A percentile compares a stretch with the other conserved stretches of the same genome.
Evolutionary conservation across 2,329 filamentous ascomycete species (phyloP).

Genomic region (Pseudogymnoascus sp.): DNA sequence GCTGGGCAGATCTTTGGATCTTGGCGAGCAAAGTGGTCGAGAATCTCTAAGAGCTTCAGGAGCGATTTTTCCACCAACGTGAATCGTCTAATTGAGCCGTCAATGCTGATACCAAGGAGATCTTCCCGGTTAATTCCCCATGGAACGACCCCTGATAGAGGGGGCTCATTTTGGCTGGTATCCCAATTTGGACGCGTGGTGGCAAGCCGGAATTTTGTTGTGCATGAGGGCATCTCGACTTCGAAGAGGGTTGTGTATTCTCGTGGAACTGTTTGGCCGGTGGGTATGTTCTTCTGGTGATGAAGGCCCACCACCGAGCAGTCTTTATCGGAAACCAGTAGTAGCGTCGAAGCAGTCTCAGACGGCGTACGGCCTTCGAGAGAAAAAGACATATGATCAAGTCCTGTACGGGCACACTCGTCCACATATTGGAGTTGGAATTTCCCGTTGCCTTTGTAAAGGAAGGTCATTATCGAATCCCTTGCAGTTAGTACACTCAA

Average conservation of each 20-base stretch:
- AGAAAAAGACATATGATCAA: constrained; percentile 21
- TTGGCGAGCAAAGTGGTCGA: constrained; percentile 60
- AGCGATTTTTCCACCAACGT: constrained; percentile 54
- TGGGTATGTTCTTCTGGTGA: neutral
- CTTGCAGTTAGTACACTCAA: constrained; percentile 43
- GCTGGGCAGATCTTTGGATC: constrained; percentile 42
- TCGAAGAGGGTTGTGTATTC: constrained; percentile 37
- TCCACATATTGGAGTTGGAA: constrained; percentile 27
- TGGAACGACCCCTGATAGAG: constrained; percentile 33
- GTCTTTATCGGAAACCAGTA: constrained; percentile 28
- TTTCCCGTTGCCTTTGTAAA: constrained; percentile 26
- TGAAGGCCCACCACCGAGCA: constrained; percentile 25
- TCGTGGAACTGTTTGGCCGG: neutral
- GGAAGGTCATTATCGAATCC: constrained; percentile 52
- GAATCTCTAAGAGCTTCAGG: constrained; percentile 62
- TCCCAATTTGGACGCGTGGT: constrained; percentile 41
- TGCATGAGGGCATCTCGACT: constrained; percentile 42
- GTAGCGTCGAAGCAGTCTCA: constrained; percentile 16
- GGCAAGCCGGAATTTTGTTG: constrained; percentile 46
- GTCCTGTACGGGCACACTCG: constrained; percentile 25
- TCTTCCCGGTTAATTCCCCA: constrained; percentile 28
- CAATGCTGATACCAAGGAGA: constrained; percentile 58
- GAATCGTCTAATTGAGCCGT: constrained; percentile 65
- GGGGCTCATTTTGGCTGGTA: neutral
- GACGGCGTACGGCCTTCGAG: neutral